Evolutionary conservation across 2,329 filamentous ascomycete genomes (phyloP).

Genomic region (Colletotrichum lentis): DNA sequence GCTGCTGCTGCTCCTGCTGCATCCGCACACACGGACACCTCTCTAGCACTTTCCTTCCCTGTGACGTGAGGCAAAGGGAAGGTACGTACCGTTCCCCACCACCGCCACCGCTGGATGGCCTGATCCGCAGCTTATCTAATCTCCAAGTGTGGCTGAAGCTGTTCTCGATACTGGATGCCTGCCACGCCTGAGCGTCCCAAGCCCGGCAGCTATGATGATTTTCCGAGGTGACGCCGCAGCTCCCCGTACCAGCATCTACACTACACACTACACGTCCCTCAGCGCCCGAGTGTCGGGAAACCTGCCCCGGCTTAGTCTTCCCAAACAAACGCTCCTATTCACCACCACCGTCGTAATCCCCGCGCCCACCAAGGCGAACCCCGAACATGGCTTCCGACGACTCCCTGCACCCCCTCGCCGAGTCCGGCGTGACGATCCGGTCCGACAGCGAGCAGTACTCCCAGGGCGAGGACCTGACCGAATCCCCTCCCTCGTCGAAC

Average conservation of each 20-base stretch:
- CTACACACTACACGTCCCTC: background rate
- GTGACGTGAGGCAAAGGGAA: slow-evolving; percentile 24
- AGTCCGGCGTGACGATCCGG: slow-evolving; percentile 78
- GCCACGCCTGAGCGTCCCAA: too few species aligned
- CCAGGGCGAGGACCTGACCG: slow-evolving; percentile 67
- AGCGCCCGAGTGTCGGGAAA: slow-evolving; percentile 31
- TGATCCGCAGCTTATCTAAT: slow-evolving; percentile 6
- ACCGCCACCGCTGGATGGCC: too few species aligned
- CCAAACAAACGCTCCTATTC: slow-evolving; percentile 7
- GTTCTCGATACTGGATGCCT: too few species aligned
- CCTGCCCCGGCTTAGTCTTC: slow-evolving; percentile 15
- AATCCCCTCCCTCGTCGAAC: slow-evolving; percentile 68
- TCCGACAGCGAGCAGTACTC: slow-evolving; percentile 88
- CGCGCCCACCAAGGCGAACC: background rate
- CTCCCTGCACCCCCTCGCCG: slow-evolving; percentile 61
- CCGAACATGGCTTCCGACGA: slow-evolving; percentile 63
- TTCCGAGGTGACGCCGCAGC: slow-evolving; percentile 36
- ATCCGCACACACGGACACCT: slow-evolving; percentile 15
- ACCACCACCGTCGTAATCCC: background rate
- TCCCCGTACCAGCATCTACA: slow-evolving; percentile 13
- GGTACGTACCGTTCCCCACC: slow-evolving; percentile 1
- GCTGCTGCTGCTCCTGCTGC: background rate
- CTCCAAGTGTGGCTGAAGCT: slow-evolving; percentile 6
- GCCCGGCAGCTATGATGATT: slow-evolving; percentile 23
- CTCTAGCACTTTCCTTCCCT: slow-evolving; percentile 31